Evolutionary conservation across 495 filamentous ascomycete genomes (phyloP).

Genomic region (Tirmania nivea): DNA sequence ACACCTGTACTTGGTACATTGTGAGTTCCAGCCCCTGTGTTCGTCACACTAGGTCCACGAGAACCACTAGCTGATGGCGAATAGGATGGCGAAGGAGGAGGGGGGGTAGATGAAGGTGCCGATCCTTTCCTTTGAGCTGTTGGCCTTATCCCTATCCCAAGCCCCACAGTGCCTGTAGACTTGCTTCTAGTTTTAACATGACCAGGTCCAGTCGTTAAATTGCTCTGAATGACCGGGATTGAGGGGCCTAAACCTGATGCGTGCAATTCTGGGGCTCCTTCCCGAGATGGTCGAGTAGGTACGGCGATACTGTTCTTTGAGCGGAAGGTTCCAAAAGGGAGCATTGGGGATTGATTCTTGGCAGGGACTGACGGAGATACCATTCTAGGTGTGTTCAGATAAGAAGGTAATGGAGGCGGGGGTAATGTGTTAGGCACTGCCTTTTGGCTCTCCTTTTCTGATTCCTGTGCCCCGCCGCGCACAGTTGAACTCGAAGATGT

Average conservation of each 20-base stretch:
- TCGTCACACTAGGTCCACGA: background rate
- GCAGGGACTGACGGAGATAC: background rate
- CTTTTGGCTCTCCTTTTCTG: background rate
- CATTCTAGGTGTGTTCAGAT: background rate
- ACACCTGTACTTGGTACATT: background rate
- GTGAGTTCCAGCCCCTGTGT: background rate
- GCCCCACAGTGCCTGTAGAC: constrained; percentile 12
- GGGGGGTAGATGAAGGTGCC: constrained; percentile 12
- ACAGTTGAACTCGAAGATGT: constrained; percentile 40
- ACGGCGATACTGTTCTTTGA: constrained; percentile 9
- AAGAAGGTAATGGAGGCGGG: background rate
- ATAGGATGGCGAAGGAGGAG: constrained; percentile 1
- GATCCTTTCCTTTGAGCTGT: constrained; percentile 7
- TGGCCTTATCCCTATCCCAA: constrained; percentile 9
- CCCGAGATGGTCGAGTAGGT: constrained; percentile 8
- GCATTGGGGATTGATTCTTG: constrained; percentile 5
- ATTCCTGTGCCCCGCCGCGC: constrained; percentile 19
- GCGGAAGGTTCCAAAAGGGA: constrained; percentile 6
- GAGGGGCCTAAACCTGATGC: constrained; percentile 13
- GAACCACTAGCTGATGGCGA: background rate
- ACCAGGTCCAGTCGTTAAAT: constrained; percentile 5
- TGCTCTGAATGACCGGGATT: constrained; percentile 7
- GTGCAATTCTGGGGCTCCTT: constrained; percentile 9
- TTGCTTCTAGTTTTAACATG: constrained; percentile 15
- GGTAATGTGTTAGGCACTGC: background rate